phyloP scores from a whole-genome alignment of 192 early-diverging fungal genomes.

The Coemansia sp. region DNA sequence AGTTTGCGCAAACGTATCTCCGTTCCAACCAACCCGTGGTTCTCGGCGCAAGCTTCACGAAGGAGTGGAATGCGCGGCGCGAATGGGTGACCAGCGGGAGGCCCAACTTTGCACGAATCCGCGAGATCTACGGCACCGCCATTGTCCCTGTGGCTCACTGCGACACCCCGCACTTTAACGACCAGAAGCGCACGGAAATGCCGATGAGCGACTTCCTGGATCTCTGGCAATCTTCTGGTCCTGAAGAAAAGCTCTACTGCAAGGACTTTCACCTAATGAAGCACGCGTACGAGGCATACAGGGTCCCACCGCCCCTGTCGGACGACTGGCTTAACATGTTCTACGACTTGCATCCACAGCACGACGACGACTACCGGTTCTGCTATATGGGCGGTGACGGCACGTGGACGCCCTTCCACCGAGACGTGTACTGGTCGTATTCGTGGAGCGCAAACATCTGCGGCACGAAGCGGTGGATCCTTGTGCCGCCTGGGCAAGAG shows the following conservation, averaged over 20 bases:
- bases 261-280: slow-evolving; percentile 72
- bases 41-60: slow-evolving; percentile 19
- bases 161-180: slow-evolving; percentile 58
- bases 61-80: slow-evolving; percentile 57
- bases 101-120: slow-evolving; percentile 41
- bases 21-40: slow-evolving; percentile 34
- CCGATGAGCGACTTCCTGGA: slow-evolving; percentile 57
- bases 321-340: slow-evolving; percentile 76
- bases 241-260: slow-evolving; percentile 49
- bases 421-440: slow-evolving; percentile 75
- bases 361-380: slow-evolving; percentile 70
- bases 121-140: slow-evolving; percentile 20
- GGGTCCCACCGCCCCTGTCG: slow-evolving; percentile 17
- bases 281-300: slow-evolving; percentile 14
- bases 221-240: slow-evolving; percentile 40
- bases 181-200: slow-evolving; percentile 64
- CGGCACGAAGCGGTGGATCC: slow-evolving; percentile 68
- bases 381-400: slow-evolving; percentile 70
- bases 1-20: slow-evolving; percentile 39
- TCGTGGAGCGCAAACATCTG: slow-evolving; percentile 78
- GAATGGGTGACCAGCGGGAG: slow-evolving; percentile 54
- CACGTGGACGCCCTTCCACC: slow-evolving; percentile 75
- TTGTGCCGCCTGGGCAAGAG: slow-evolving; percentile 67
- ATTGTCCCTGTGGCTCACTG: slow-evolving; percentile 66
- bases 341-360: slow-evolving; percentile 40